A percentile compares a stretch with the other conserved stretches of the same genome.
phyloP scores from a whole-genome alignment of 2,329 filamentous ascomycete species.

The Pseudopithomyces maydicus region DNA sequence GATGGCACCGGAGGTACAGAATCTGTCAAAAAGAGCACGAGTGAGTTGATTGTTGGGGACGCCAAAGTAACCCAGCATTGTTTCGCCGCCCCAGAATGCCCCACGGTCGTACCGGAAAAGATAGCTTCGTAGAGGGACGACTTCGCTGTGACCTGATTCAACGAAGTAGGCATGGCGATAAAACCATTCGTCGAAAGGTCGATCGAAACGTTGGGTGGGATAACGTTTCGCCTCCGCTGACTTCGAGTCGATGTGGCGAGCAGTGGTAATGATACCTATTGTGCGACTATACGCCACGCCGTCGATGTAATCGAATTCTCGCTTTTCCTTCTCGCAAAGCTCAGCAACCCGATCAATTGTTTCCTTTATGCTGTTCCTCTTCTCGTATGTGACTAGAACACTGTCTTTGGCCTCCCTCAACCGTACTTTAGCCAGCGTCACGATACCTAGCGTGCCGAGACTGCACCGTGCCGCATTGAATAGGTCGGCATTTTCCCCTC shows the following conservation, averaged over 20 bases:
- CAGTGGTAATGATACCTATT: constrained; percentile 10
- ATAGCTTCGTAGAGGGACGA: constrained; percentile 64
- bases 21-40: constrained; percentile 61
- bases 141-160: constrained; percentile 25
- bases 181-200: constrained; percentile 51
- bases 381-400: constrained; percentile 51
- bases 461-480: constrained; percentile 67
- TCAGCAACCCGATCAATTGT: constrained; percentile 44
- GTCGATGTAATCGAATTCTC: constrained; percentile 49
- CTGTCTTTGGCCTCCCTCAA: constrained; percentile 48
- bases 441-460: constrained; percentile 66
- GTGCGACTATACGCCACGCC: constrained; percentile 48
- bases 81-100: constrained; percentile 66
- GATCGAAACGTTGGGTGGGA: constrained; percentile 32
- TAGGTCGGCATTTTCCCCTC: constrained; percentile 57
- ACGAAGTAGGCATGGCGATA: constrained; percentile 42
- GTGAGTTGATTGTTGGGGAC: constrained; percentile 62
- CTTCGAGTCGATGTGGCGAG: constrained; percentile 4
- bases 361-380: constrained; percentile 47
- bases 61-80: constrained; percentile 62
- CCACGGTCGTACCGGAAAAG: constrained; percentile 61
- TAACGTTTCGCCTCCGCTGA: background rate
- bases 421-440: constrained; percentile 57
- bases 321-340: constrained; percentile 35
- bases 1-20: constrained; percentile 63